These are phyloP conservation scores for Rutstroemia sp. DNA, from an alignment of 2,329 filamentous ascomycete species.

Conservation along the genomic window DNA sequence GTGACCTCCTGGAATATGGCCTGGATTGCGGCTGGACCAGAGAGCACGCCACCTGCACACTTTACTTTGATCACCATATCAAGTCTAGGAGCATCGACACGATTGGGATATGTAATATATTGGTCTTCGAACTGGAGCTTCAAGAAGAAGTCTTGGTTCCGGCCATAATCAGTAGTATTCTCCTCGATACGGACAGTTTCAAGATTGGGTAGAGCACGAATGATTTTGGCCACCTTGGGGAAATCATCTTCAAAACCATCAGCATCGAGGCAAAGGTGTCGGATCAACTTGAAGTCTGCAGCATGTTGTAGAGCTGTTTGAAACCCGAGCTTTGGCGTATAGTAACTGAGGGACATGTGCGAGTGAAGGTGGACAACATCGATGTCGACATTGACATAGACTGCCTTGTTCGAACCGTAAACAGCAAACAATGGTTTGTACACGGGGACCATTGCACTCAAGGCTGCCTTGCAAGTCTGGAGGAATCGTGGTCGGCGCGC, in stretches of 20 bases:
- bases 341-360: background rate
- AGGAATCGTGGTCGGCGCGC: background rate
- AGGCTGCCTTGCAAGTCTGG: background rate
- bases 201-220: background rate
- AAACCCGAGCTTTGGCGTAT: background rate
- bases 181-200: background rate
- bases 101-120: background rate
- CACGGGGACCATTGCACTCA: background rate
- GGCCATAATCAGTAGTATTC: background rate
- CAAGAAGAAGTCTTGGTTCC: background rate
- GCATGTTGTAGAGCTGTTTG: background rate
- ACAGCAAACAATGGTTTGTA: background rate
- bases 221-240: background rate
- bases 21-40: background rate
- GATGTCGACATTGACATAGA: background rate
- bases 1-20: background rate
- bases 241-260: background rate
- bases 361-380: background rate
- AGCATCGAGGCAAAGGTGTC: background rate
- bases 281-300: background rate
- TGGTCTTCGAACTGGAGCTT: background rate
- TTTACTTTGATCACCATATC: conserved; percentile 1
- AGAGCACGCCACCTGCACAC: background rate
- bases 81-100: background rate
- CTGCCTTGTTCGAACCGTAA: background rate